These are phyloP conservation scores for Mycena amicta DNA, from an alignment of 768 basidiomycete genomes.

Conservation along the genomic window DNA sequence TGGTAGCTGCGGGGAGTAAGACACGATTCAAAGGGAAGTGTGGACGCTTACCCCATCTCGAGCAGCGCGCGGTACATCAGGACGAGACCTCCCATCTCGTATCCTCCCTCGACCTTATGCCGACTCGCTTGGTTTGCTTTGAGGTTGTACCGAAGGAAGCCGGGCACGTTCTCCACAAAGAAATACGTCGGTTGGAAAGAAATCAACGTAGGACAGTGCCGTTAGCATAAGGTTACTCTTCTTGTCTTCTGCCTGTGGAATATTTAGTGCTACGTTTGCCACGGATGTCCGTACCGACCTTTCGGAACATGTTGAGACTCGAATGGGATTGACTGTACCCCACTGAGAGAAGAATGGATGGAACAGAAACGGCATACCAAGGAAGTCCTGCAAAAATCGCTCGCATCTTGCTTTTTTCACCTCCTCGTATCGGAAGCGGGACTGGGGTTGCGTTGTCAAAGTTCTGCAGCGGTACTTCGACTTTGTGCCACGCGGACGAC, in stretches of 20 bases:
- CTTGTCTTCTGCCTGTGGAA: constrained; percentile 53
- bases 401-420: constrained; percentile 46
- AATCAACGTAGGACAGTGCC: constrained; percentile 53
- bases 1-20: constrained; percentile 46
- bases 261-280: not conserved
- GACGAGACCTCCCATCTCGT: constrained; percentile 76
- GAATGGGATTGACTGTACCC: constrained; percentile 75
- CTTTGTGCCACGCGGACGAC: constrained; percentile 41
- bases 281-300: constrained; percentile 12
- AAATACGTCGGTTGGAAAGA: constrained; percentile 43
- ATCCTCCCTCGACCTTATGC: constrained; percentile 60
- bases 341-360: not conserved
- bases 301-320: constrained; percentile 68
- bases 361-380: constrained; percentile 48
- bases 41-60: constrained; percentile 59
- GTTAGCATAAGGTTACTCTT: constrained; percentile 74
- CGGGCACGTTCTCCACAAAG: constrained; percentile 58
- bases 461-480: constrained; percentile 43
- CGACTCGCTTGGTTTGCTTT: constrained; percentile 40
- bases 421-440: constrained; percentile 50
- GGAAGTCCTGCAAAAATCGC: constrained; percentile 74
- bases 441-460: constrained; percentile 39
- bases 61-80: constrained; percentile 61
- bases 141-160: constrained; percentile 48
- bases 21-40: not conserved